A percentile compares a stretch with the other conserved stretches of the same genome.
phyloP scores from a whole-genome alignment of 2,329 filamentous ascomycete genomes.

The Trichoderma sp. region DNA sequence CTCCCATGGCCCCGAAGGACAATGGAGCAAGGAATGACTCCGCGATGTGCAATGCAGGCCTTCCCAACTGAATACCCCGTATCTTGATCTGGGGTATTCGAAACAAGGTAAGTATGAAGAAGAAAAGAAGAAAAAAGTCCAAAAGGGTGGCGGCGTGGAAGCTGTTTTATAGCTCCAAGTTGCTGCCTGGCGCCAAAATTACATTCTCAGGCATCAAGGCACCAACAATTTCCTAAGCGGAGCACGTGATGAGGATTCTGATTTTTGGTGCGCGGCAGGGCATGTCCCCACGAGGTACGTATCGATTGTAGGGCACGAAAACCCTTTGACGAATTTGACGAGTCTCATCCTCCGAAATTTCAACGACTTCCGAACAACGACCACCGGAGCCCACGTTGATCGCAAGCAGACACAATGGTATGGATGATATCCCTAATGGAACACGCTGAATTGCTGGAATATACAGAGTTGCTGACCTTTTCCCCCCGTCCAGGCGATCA shows the following conservation, averaged over 20 bases:
- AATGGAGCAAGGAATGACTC: slow-evolving; percentile 48
- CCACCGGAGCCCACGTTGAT: slow-evolving; percentile 46
- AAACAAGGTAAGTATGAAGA: slow-evolving; percentile 56
- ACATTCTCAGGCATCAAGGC: slow-evolving; percentile 17
- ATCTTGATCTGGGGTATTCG: slow-evolving; percentile 45
- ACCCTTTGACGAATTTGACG: slow-evolving; percentile 42
- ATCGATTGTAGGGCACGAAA: slow-evolving; percentile 41
- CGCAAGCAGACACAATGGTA: slow-evolving; percentile 55
- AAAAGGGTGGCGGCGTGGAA: slow-evolving; percentile 15
- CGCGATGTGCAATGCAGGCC: slow-evolving; percentile 57
- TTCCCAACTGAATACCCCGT: slow-evolving; percentile 41
- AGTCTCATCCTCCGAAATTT: slow-evolving; percentile 39
- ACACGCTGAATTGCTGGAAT: slow-evolving; percentile 23
- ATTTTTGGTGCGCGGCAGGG: slow-evolving; percentile 22
- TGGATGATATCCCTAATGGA: slow-evolving; percentile 29
- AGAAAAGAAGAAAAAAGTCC: slow-evolving; percentile 34
- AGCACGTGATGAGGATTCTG: slow-evolving; percentile 25
- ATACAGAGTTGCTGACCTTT: slow-evolving; percentile 33
- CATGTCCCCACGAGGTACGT: slow-evolving; percentile 34
- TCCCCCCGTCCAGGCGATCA: slow-evolving; percentile 71
- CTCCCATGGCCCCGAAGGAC: slow-evolving; percentile 53
- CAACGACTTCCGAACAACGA: slow-evolving; percentile 41
- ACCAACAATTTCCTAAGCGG: not conserved
- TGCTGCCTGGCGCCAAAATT: slow-evolving; percentile 28
- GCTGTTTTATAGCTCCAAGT: slow-evolving; percentile 34